phyloP scores from a whole-genome alignment of 2,329 filamentous ascomycete genomes.

The Scytalidium sp. region DNA sequence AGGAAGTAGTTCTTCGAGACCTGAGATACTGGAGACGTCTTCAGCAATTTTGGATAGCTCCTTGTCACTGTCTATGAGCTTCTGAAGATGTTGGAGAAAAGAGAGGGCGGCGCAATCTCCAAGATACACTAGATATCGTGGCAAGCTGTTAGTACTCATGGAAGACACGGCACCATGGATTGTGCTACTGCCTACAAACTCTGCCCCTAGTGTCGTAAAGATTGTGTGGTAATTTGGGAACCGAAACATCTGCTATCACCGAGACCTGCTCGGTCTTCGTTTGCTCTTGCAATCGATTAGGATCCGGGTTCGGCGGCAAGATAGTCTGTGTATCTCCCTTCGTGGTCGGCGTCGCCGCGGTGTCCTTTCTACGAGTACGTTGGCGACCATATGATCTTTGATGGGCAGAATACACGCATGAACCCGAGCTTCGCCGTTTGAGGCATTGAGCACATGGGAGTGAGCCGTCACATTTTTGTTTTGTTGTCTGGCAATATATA shows the following conservation, averaged over 20 bases:
- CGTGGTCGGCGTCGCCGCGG: background rate
- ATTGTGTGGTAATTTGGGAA: background rate
- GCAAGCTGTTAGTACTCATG: no score
- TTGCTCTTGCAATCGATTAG: no score
- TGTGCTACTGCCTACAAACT: slow-evolving; percentile 3
- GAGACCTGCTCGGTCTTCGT: no score
- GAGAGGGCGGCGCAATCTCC: slow-evolving; percentile 1
- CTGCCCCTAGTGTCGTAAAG: slow-evolving; percentile 3
- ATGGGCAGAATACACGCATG: slow-evolving; percentile 1
- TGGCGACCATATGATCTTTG: background rate
- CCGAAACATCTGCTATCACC: background rate
- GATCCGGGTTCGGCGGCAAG: no score
- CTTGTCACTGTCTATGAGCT: slow-evolving; percentile 2
- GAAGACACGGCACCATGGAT: no score
- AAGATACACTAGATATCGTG: slow-evolving; percentile 1
- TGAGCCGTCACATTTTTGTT: slow-evolving; percentile 5
- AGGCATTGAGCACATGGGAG: slow-evolving; percentile 3
- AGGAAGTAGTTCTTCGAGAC: slow-evolving; percentile 2
- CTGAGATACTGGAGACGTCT: background rate
- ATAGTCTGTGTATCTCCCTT: no score
- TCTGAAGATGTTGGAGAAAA: slow-evolving; percentile 3
- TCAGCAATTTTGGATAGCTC: background rate
- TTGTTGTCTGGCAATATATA: background rate
- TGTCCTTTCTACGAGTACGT: background rate
- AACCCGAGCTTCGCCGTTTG: background rate